Evolutionary conservation across 2,329 filamentous ascomycete species (phyloP).

Genomic region (Neonectria hederae): DNA sequence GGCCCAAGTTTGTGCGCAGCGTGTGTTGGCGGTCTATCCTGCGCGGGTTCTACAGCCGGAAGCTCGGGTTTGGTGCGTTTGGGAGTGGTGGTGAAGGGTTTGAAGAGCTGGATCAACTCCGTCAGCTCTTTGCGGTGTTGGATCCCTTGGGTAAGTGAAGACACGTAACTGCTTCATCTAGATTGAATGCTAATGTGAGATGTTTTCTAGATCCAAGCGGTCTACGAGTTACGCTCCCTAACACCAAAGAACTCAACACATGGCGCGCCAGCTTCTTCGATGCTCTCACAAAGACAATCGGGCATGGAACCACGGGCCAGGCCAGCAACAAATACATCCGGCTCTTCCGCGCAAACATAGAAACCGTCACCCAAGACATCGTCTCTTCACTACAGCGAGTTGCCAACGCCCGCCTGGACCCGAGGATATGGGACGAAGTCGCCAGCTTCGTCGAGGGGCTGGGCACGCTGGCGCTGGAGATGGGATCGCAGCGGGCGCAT

Average conservation of each 20-base stretch:
- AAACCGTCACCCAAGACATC: slow-evolving; percentile 12
- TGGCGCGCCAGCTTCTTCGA: slow-evolving; percentile 23
- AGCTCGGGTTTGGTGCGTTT: slow-evolving; percentile 22
- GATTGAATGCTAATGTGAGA: neutral
- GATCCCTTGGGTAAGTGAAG: slow-evolving; percentile 9
- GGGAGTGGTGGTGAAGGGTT: slow-evolving; percentile 15
- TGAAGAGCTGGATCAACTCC: slow-evolving; percentile 12
- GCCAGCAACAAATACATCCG: neutral
- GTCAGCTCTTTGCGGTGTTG: slow-evolving; percentile 14
- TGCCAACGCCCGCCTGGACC: neutral
- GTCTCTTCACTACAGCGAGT: slow-evolving; percentile 5
- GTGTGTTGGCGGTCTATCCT: slow-evolving; percentile 22
- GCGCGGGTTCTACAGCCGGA: slow-evolving; percentile 18
- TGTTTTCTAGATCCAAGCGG: slow-evolving; percentile 1
- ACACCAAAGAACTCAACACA: slow-evolving; percentile 22
- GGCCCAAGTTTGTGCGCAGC: slow-evolving; percentile 23
- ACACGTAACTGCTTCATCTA: neutral
- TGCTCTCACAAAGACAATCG: slow-evolving; percentile 8
- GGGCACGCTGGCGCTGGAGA: slow-evolving; percentile 25
- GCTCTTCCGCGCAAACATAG: slow-evolving; percentile 16
- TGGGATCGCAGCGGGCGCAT: slow-evolving; percentile 26
- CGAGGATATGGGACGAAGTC: slow-evolving; percentile 12
- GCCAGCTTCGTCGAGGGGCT: slow-evolving; percentile 13
- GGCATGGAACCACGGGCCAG: neutral
- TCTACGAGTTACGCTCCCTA: neutral